Conservation (phyloP, 2,329 filamentous ascomycete species). For the Trichocomaceae sp. region DNA sequence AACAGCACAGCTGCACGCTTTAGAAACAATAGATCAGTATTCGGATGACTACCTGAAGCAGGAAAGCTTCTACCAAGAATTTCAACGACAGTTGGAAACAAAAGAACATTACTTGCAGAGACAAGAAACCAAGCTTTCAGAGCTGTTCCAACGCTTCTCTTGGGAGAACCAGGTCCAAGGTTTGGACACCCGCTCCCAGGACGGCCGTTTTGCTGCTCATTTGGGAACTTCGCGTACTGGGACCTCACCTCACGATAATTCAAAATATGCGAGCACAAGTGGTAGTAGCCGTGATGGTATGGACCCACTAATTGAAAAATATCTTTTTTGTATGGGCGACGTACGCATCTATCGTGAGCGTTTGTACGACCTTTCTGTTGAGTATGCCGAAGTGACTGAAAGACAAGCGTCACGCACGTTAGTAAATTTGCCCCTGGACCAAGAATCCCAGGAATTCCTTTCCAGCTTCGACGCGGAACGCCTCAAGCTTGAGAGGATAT, state of each 20-base stretch:
- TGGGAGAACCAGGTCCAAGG: background rate
- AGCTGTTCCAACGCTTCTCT: slow-evolving; percentile 2
- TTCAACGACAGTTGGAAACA: slow-evolving; percentile 23
- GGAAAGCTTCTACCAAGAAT: slow-evolving; percentile 21
- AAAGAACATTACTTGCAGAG: slow-evolving; percentile 22
- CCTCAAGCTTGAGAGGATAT: slow-evolving; percentile 17
- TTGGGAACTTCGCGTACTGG: background rate
- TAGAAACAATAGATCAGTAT: slow-evolving; percentile 11
- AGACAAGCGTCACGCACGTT: slow-evolving; percentile 15
- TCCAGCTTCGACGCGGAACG: slow-evolving; percentile 19
- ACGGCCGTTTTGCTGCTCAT: background rate
- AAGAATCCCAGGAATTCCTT: slow-evolving; percentile 21
- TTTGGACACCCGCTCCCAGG: too few species aligned
- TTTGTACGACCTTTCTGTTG: slow-evolving; percentile 17
- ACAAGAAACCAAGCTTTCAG: slow-evolving; percentile 17
- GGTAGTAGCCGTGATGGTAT: background rate
- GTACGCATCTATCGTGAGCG: slow-evolving; percentile 21
- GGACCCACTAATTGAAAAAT: slow-evolving; percentile 17
- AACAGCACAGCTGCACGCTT: slow-evolving; percentile 16
- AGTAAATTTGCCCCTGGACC: slow-evolving; percentile 17
- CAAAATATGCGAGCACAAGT: background rate
- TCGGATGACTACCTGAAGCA: slow-evolving; percentile 20
- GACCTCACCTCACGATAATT: background rate
- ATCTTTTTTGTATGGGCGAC: slow-evolving; percentile 20
- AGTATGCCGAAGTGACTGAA: slow-evolving; percentile 13